phyloP scores from a whole-genome alignment of 2,329 filamentous ascomycete species.

The Mariannaea sp. region DNA sequence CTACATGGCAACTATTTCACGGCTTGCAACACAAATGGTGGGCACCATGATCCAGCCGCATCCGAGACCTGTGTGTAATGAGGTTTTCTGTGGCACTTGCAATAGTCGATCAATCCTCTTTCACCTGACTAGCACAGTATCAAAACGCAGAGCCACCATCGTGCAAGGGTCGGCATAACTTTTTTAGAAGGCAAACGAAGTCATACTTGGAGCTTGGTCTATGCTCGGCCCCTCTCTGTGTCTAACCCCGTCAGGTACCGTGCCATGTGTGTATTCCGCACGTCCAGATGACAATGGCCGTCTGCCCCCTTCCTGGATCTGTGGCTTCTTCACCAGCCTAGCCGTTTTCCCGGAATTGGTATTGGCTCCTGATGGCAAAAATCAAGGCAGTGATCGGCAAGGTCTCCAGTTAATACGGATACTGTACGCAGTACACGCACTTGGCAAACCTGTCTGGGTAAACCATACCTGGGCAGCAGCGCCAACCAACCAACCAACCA shows the following conservation, averaged over 20 bases:
- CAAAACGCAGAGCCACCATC: not conserved
- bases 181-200: not conserved
- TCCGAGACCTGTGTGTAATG: not conserved
- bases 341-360: conserved; percentile 12
- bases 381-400: conserved; percentile 19
- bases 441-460: too few relatives aligned
- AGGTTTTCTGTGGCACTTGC: too few relatives aligned
- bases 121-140: not conserved
- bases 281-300: conserved; percentile 11
- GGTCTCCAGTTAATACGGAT: too few relatives aligned
- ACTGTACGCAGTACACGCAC: too few relatives aligned
- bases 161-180: not conserved
- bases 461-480: too few relatives aligned
- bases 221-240: not conserved
- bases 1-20: not conserved
- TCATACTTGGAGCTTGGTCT: not conserved
- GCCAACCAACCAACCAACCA: too few relatives aligned
- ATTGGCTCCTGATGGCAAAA: conserved; percentile 13
- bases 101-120: not conserved
- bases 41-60: not conserved
- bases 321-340: conserved; percentile 14
- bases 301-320: conserved; percentile 5
- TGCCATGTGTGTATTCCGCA: not conserved
- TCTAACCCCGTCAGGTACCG: not conserved
- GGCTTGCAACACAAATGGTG: not conserved